Percentiles rank a stretch among this genome's conserved stretches.
Evolutionary conservation across 2,329 filamentous ascomycete genomes (phyloP).

Genomic region (Didymosphaeria variabile): DNA sequence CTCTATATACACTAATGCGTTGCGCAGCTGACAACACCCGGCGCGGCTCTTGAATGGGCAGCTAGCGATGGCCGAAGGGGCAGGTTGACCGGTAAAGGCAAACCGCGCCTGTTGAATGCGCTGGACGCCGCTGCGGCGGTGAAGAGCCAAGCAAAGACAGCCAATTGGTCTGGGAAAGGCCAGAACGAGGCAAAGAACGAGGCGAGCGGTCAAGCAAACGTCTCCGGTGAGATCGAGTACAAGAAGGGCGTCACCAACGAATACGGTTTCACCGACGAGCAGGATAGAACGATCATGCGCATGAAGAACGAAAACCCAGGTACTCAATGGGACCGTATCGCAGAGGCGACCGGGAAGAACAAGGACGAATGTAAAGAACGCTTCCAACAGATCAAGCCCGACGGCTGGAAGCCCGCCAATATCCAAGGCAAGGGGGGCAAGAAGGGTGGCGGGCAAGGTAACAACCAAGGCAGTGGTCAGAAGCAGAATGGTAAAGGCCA

Average conservation of each 20-base stretch:
- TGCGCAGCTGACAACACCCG: constrained; percentile 30
- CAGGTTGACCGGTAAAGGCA: constrained; percentile 28
- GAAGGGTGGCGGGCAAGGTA: constrained; percentile 26
- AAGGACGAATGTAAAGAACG: constrained; percentile 26
- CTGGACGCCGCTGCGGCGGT: constrained; percentile 23
- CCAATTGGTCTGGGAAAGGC: background rate
- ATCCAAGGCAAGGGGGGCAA: constrained; percentile 22
- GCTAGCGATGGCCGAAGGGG: constrained; percentile 47
- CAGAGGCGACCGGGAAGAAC: constrained; percentile 37
- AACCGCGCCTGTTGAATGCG: constrained; percentile 19
- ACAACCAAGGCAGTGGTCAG: background rate
- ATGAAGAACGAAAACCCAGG: constrained; percentile 41
- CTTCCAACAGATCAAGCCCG: constrained; percentile 49
- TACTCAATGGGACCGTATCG: constrained; percentile 43
- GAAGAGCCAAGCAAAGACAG: constrained; percentile 18
- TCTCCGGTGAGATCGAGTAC: constrained; percentile 1
- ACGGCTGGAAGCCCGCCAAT: constrained; percentile 17
- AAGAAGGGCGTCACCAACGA: constrained; percentile 13
- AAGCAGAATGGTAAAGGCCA: background rate
- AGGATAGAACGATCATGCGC: constrained; percentile 53
- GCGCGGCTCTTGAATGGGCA: constrained; percentile 42
- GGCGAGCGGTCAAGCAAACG: background rate
- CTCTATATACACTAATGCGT: constrained; percentile 11
- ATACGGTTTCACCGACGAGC: constrained; percentile 44
- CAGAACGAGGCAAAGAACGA: background rate